Evolutionary conservation across 2,329 filamentous ascomycete genomes (phyloP).

Genomic region (Monilinia vaccinii-corymbosi): DNA sequence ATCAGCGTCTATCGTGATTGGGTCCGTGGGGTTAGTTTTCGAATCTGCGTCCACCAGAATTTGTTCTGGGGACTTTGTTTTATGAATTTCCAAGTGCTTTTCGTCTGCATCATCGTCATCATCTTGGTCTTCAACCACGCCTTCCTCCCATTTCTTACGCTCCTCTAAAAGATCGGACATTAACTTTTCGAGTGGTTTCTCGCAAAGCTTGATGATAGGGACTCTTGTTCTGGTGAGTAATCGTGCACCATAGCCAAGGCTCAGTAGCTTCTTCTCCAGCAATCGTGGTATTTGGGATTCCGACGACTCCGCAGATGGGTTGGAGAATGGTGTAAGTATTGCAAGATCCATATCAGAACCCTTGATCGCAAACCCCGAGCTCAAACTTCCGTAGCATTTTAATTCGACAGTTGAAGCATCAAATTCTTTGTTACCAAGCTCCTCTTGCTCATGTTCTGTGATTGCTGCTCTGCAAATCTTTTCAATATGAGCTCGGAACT

Average conservation of each 20-base stretch:
- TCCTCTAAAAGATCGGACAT: slow-evolving; percentile 53
- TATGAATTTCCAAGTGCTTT: background rate
- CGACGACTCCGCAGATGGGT: slow-evolving; percentile 41
- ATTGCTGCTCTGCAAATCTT: slow-evolving; percentile 53
- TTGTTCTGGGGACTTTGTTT: background rate
- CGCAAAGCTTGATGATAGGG: slow-evolving; percentile 80
- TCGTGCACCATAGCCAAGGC: slow-evolving; percentile 64
- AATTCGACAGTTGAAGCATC: slow-evolving; percentile 51
- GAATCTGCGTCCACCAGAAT: background rate
- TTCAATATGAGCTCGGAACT: slow-evolving; percentile 58
- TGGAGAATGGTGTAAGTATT: slow-evolving; percentile 57
- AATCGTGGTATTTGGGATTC: slow-evolving; percentile 61
- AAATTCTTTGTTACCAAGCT: slow-evolving; percentile 37
- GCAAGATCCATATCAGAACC: slow-evolving; percentile 88
- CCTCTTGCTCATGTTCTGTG: slow-evolving; percentile 39
- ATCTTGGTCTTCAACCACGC: slow-evolving; percentile 26
- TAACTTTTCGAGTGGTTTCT: slow-evolving; percentile 55
- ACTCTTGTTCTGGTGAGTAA: slow-evolving; percentile 71
- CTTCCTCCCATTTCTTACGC: slow-evolving; percentile 62
- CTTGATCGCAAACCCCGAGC: slow-evolving; percentile 77
- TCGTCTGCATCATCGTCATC: slow-evolving; percentile 25
- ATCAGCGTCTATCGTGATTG: background rate
- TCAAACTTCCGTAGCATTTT: slow-evolving; percentile 72
- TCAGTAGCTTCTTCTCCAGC: slow-evolving; percentile 65
- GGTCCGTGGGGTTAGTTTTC: background rate